phyloP scores from a whole-genome alignment of 495 filamentous ascomycete species.

The Penicillium diatomitis region DNA sequence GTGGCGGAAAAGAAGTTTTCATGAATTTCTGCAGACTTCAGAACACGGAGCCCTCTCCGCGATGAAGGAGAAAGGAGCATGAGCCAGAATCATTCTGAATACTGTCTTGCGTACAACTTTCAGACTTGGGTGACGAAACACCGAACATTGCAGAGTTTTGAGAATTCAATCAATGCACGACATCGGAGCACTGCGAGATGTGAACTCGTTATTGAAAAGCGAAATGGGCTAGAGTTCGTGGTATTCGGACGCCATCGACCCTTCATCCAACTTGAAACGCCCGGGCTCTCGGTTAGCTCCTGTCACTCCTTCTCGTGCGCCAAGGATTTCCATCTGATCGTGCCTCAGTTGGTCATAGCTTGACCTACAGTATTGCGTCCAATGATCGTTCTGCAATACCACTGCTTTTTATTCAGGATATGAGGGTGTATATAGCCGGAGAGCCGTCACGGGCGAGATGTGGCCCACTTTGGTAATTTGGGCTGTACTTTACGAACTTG shows the following conservation, averaged over 20 bases:
- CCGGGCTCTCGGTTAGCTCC: background rate
- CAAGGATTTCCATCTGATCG: background rate
- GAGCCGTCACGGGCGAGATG: too few species aligned
- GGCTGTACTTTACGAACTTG: too few species aligned
- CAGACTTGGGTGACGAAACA: too few species aligned
- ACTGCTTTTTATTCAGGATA: too few species aligned
- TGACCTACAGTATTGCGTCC: too few species aligned
- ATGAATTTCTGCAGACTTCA: background rate
- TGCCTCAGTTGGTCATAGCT: too few species aligned
- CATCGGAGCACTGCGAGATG: background rate
- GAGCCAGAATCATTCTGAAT: background rate
- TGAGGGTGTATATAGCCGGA: too few species aligned
- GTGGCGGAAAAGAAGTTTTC: background rate
- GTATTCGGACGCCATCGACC: background rate
- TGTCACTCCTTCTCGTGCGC: background rate
- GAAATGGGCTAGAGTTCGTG: background rate
- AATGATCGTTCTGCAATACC: too few species aligned
- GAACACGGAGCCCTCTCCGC: conserved; percentile 11
- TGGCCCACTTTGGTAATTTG: too few species aligned
- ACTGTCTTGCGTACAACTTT: background rate
- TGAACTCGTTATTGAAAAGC: background rate
- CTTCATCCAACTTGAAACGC: conserved; percentile 9
- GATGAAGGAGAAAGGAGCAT: background rate
- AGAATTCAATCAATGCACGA: too few species aligned
- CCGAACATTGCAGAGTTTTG: too few species aligned